Base-by-base conservation (phyloP, 2,329 filamentous ascomycete genomes). In the Hymenoscyphus albidus region DNA sequence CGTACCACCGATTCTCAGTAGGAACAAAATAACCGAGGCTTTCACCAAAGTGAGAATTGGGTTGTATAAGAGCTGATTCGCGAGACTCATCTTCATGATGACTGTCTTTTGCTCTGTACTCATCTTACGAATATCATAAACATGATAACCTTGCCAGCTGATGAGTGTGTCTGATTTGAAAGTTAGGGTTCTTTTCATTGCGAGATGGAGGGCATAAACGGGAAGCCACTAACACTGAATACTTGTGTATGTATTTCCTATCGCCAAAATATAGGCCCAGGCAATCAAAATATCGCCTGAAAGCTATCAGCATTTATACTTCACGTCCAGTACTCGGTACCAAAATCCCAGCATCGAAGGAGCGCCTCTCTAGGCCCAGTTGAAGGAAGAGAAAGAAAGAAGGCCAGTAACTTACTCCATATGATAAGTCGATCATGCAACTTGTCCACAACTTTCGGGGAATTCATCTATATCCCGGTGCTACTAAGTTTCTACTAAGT, bases 11-110 rank as follows among this genome's bases (percentile, higher is more conserved):
- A 81, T 74, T 0, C 78, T 78, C 18, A 79, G 73, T n/a, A 81
- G 74, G 64, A 81, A 80, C n/a, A 81, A 66, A 3, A 82, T 74
- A 18, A 81, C 73, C 0, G 80, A 81, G 1, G 76, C 75, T 69
- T 81, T 82, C 63, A 81, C 76, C 10, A 82, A 73, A 3, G 78
- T 78, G 1, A 82, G 69, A 56, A 81, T 78, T 0, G 80, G 80
- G 61, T 80, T 81, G 72, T 82, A 81, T 1, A 79, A 70, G 9
- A 80, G 70, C 55, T 80, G 76, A 13, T 54, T 54, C 1, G 48
- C 48, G 16, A 54, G 48, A 31, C 48, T 54, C n/a, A n/a, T 54
- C 18, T 54, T 54, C 10, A n/a, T n/a, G n/a, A 13, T 7, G 48
- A 31, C 48, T 5, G n/a, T 27, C 32, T 16, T 31, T 3, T 54